These are phyloP conservation scores for Kodamaea alishanica DNA, from an alignment of 1,139 yeast genomes.

Conservation along the genomic window DNA sequence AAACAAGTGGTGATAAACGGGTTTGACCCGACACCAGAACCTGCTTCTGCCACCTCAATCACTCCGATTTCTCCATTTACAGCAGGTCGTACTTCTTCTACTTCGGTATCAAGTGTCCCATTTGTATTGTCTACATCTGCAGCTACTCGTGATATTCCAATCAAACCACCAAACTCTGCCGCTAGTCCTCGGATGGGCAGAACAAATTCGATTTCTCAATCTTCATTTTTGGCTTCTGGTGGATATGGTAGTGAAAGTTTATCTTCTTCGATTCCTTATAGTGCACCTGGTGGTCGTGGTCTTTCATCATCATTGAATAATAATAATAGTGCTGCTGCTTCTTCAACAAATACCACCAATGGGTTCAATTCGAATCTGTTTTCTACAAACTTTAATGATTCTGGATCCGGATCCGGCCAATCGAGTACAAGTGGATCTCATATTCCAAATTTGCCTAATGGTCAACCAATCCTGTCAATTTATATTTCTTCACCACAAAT, in stretches of 20 bases:
- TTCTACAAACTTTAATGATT: not conserved
- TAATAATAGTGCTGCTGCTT: slow-evolving; percentile 8
- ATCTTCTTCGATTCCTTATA: slow-evolving; percentile 64
- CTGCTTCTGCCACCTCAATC: slow-evolving; percentile 10
- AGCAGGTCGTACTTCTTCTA: slow-evolving; percentile 17
- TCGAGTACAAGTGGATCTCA: slow-evolving; percentile 14
- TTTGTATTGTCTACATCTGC: slow-evolving; percentile 4
- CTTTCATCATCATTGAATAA: slow-evolving; percentile 13
- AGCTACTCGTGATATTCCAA: slow-evolving; percentile 20
- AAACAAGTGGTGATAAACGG: slow-evolving; percentile 14
- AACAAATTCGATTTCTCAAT: slow-evolving; percentile 44
- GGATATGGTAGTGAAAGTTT: slow-evolving; percentile 46
- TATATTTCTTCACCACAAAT: slow-evolving; percentile 71
- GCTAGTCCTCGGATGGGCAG: slow-evolving; percentile 41
- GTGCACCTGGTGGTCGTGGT: slow-evolving; percentile 61
- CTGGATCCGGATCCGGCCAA: not conserved
- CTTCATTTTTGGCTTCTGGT: slow-evolving; percentile 33
- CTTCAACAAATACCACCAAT: not conserved
- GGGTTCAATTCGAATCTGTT: not conserved
- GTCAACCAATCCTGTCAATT: slow-evolving; percentile 55
- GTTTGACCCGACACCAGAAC: slow-evolving; percentile 17
- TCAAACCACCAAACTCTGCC: slow-evolving; percentile 23
- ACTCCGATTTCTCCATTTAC: slow-evolving; percentile 19
- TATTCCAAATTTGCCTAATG: slow-evolving; percentile 48
- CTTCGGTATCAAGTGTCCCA: slow-evolving; percentile 10